These are phyloP conservation scores for Fusarium circinatum DNA, from an alignment of 2,329 filamentous ascomycete genomes.

Conservation along the genomic window DNA sequence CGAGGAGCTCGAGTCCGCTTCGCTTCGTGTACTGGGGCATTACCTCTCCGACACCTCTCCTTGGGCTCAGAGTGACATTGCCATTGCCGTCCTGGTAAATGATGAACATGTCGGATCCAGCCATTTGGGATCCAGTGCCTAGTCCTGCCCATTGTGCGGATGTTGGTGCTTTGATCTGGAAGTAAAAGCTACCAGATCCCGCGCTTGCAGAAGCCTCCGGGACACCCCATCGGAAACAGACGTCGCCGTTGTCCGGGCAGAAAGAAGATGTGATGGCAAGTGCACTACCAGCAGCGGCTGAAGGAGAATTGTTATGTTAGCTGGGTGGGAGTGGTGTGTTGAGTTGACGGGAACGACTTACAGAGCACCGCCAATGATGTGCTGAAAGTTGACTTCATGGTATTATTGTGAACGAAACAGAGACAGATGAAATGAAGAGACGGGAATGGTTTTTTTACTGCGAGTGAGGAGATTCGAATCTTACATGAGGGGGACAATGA, in stretches of 20 bases:
- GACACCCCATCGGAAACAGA: conserved; percentile 68
- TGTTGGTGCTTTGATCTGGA: conserved; percentile 67
- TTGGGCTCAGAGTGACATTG: conserved; percentile 71
- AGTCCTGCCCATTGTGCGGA: conserved; percentile 67
- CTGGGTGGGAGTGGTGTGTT: not conserved
- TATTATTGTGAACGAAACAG: not conserved
- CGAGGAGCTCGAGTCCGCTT: conserved; percentile 62
- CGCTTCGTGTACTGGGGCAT: conserved; percentile 59
- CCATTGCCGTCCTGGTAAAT: conserved; percentile 67
- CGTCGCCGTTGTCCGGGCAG: conserved; percentile 54
- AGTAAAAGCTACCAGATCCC: conserved; percentile 66
- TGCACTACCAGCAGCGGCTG: conserved; percentile 39
- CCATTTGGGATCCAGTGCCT: conserved; percentile 66
- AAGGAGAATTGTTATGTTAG: conserved; percentile 11
- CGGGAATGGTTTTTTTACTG: not conserved
- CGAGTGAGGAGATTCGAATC: not conserved
- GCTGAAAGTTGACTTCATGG: conserved; percentile 36
- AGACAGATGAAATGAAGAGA: not conserved
- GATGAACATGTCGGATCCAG: conserved; percentile 68
- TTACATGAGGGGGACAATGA: conserved; percentile 15
- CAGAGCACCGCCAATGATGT: conserved; percentile 34
- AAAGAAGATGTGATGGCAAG: conserved; percentile 46
- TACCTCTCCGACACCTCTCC: conserved; percentile 58
- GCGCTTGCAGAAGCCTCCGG: conserved; percentile 60
- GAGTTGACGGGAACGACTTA: conserved; percentile 17